Evolutionary conservation across 495 filamentous ascomycete species (phyloP), one percentile per base, ranked within the genome.

Genomic region (Xylona heveae): DNA sequence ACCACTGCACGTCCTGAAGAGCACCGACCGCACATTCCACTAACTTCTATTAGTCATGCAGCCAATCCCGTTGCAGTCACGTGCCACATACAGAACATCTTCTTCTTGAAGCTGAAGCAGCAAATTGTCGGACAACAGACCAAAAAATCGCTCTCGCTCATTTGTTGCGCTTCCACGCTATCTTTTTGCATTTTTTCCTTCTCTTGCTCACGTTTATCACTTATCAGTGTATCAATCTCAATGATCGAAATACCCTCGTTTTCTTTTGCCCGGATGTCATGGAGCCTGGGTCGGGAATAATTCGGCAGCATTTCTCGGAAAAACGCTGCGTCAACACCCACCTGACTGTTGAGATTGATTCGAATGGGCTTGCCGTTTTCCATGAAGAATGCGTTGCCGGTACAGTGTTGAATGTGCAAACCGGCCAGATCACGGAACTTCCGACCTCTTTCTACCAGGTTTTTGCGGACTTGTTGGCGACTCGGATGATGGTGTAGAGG

Each of bases 21-120:
- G 30, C 33, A 41, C 43, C 47, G 15, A 56, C 42, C 33, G 42
- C 46, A 23, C 47, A 51, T 24, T 52, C 49, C 37, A 50, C 48
- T 50, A 19, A 42, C 16, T 36, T 37, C 28, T 17, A 26, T 19
- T 37, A 24, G 13, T 39, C 7, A 14, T 27, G 17, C 4, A 21
- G 10, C 25, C 9, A 21, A 12, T 22, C 33, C 40, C 34, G 26
- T 10, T 36, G 41, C 34, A 44, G 44, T 19, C 15, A 28, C 32
- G 21, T 15, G 7, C 27, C 33, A 26, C 27, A 34, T 44, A 51
- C 38, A 38, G 29, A 37, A 51, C 9, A 48, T 38, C 28, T 51
- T 51, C 30, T 48, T 42, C 37, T 42, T 40, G 21, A 52, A 43
- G 34, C 49, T 47, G 32, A 20, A 40, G 15, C 34, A 27, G 31